Base-by-base conservation (phyloP, 257 asterid genomes). In the Solanum clarkiae region DNA sequence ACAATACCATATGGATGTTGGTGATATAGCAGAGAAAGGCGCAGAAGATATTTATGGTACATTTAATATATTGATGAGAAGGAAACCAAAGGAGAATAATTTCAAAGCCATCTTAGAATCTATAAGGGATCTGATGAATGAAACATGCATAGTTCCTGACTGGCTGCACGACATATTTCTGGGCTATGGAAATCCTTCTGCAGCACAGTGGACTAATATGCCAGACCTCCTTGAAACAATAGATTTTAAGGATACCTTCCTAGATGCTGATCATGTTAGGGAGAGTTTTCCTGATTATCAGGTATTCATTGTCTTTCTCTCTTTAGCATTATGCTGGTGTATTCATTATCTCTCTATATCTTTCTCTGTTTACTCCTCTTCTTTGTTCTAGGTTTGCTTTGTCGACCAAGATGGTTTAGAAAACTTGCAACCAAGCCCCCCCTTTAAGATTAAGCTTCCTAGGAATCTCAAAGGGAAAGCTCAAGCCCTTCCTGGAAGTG, bases 101-200 rank as follows among this genome's bases (percentile, higher is more conserved):
- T 97, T 97, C 90, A 97, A 97, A 91, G 99, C 99, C 87, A 97
- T 97, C 85, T 90, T 97, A 85, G 99, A 97, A 87, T 97, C 99
- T 55, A 97, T 97, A 86, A 92, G 99, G 89, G 99, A 97, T 92
- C 93, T 97, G 36, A 97, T 97, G 99, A 97, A 97, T 86, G 99
- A 97, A 90, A 95, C 99, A 54, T 97, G 99, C 86, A 94, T 97
- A 83, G 99, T 97, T 86, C 99, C 99, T 84, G 96, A 93, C 85
- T 97, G 99, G 99, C 87, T 97, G 88, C 98, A 97, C 85, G 98
- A 97, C 89, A 92, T 97, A 87, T 95, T 97, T 91, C 89, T 97
- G 97, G 99, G 99, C 84, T 97, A 97, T 87, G 99, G 99, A 51
- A 88, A 97, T 89, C 99, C 99, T 86, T 92, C 98, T 77, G 98